A percentile compares a stretch with the other conserved stretches of the same genome.
Conservation (phyloP, 768 basidiomycete genomes). For the Cytidiella melzeri region DNA sequence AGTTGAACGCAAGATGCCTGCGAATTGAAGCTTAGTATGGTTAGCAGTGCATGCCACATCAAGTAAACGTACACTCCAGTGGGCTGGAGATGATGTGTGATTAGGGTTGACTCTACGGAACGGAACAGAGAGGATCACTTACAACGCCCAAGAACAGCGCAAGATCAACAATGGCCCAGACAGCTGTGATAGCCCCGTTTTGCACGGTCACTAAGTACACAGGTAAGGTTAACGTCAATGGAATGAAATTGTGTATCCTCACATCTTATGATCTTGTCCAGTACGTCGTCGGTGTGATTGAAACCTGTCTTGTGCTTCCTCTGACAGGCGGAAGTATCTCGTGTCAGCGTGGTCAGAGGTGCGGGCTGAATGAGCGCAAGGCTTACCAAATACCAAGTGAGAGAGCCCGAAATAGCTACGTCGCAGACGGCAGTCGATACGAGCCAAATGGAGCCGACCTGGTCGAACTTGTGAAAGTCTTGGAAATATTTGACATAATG, state of each 20-base stretch:
- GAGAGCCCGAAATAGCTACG: slow-evolving; percentile 5
- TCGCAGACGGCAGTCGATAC: slow-evolving; percentile 10
- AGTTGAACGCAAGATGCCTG: slow-evolving; percentile 28
- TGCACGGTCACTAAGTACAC: slow-evolving; percentile 29
- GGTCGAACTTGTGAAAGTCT: slow-evolving; percentile 12
- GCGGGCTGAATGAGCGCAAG: background rate
- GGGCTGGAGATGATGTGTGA: background rate
- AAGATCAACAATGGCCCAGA: slow-evolving; percentile 30
- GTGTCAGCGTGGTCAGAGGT: too few species aligned
- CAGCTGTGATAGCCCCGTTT: slow-evolving; percentile 31
- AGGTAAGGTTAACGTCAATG: background rate
- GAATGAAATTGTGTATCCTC: background rate
- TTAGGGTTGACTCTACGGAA: slow-evolving; percentile 8
- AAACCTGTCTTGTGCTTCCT: slow-evolving; percentile 12
- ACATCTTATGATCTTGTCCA: slow-evolving; percentile 18
- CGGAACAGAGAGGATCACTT: background rate
- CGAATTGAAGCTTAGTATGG: too few species aligned
- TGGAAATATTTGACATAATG: slow-evolving; percentile 8
- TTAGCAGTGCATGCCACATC: too few species aligned
- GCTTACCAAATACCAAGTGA: slow-evolving; percentile 12
- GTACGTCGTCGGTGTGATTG: slow-evolving; percentile 10
- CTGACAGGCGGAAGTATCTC: too few species aligned
- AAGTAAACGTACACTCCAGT: too few species aligned
- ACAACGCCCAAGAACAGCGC: slow-evolving; percentile 25
- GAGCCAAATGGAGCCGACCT: slow-evolving; percentile 9